These are phyloP conservation scores for Boechera stricta DNA, from an alignment of 345 rosid species.

Conservation along the genomic window DNA sequence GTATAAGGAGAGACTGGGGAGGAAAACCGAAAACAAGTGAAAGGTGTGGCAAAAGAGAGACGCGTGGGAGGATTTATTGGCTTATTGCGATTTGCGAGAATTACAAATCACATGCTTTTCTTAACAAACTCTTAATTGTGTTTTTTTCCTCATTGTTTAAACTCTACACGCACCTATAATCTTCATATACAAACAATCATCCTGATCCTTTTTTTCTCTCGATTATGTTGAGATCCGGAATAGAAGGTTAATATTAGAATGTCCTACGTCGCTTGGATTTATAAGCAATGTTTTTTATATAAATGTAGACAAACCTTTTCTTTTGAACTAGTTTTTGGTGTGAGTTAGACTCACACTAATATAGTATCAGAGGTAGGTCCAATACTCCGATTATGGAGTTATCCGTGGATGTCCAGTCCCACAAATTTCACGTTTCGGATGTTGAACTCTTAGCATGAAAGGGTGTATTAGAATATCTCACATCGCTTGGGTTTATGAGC, in stretches of 20 bases:
- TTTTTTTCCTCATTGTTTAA: constrained; percentile 7
- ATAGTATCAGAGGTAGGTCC: too few species aligned
- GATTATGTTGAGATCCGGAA: neutral
- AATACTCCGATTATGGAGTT: too few species aligned
- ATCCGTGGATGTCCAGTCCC: too few species aligned
- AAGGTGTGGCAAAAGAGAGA: constrained; percentile 38
- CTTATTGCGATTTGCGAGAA: neutral
- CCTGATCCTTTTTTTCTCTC: neutral
- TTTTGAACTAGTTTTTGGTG: too few species aligned
- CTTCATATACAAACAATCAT: constrained; percentile 16
- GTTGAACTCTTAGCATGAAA: too few species aligned
- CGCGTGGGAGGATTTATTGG: constrained; percentile 44
- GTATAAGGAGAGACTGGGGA: constrained; percentile 26
- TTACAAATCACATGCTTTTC: constrained; percentile 34
- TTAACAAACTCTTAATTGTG: constrained; percentile 31
- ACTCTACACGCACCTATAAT: constrained; percentile 15
- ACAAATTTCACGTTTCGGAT: too few species aligned
- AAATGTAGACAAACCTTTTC: too few species aligned
- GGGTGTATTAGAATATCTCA: too few species aligned
- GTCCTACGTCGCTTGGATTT: too few species aligned
- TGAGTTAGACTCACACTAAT: too few species aligned
- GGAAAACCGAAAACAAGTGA: constrained; percentile 3
- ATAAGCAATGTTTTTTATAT: too few species aligned
- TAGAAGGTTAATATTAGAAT: neutral
- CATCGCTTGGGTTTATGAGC: too few species aligned